phyloP scores from a whole-genome alignment of 208 protist species.

The Leishmania arabica region DNA sequence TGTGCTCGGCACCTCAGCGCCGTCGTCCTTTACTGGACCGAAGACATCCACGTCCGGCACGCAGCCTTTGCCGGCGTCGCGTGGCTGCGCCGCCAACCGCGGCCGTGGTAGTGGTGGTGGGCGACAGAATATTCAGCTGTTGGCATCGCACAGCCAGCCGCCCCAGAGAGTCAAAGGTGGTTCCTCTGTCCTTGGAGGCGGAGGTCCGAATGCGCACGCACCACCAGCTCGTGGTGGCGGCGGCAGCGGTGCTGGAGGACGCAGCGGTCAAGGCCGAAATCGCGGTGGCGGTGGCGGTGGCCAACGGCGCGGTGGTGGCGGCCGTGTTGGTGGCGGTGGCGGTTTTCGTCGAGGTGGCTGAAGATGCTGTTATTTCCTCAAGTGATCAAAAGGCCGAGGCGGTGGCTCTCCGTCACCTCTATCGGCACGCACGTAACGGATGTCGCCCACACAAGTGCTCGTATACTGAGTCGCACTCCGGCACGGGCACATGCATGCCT shows the following conservation, averaged over 20 bases:
- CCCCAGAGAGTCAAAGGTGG: not conserved
- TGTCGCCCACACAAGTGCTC: not conserved
- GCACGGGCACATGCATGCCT: not conserved
- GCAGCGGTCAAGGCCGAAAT: slow-evolving; percentile 16
- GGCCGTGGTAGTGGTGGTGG: not conserved
- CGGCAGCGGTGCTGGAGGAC: slow-evolving; percentile 5
- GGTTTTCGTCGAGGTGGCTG: slow-evolving; percentile 12
- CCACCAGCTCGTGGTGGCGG: not conserved
- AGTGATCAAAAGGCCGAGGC: not conserved
- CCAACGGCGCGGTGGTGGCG: slow-evolving; percentile 22
- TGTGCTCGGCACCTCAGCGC: not conserved
- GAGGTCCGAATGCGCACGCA: not conserved
- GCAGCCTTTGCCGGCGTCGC: not conserved
- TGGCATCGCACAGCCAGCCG: not conserved
- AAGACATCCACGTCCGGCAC: not conserved
- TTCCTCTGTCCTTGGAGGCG: slow-evolving; percentile 5
- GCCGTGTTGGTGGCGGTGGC: slow-evolving; percentile 13
- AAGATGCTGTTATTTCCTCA: not conserved
- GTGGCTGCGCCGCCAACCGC: not conserved
- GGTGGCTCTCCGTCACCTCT: not conserved
- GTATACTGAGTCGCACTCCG: no score
- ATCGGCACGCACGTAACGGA: not conserved
- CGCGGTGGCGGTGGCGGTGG: slow-evolving; percentile 8
- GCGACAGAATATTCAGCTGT: not conserved
- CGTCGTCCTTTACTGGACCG: not conserved